Conservation (phyloP, 2,329 filamentous ascomycete genomes). For the Ciborinia camelliae region DNA sequence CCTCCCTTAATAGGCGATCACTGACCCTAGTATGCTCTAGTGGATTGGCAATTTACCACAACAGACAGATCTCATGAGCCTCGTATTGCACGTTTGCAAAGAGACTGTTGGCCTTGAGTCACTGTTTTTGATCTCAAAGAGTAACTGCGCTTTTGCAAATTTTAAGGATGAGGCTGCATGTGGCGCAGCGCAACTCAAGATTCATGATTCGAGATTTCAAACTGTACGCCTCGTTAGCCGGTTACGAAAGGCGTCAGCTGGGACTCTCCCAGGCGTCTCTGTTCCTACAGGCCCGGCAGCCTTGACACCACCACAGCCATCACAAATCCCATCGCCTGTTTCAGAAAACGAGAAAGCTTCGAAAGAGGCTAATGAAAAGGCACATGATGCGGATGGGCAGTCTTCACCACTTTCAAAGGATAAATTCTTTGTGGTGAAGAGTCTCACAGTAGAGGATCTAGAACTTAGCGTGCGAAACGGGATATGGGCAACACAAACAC, state of each 20-base stretch:
- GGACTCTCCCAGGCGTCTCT: conserved; percentile 33
- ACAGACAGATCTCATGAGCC: conserved; percentile 71
- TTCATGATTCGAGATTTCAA: conserved; percentile 89
- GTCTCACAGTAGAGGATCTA: conserved; percentile 83
- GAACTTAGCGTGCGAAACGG: conserved; percentile 84
- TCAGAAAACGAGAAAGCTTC: conserved; percentile 38
- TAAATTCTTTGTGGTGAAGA: conserved; percentile 90
- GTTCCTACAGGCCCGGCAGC: conserved; percentile 36
- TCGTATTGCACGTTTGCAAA: conserved; percentile 90
- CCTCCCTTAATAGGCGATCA: background rate
- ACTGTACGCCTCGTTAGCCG: conserved; percentile 83
- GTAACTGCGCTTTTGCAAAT: conserved; percentile 96
- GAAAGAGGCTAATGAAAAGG: conserved; percentile 20
- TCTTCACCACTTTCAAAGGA: conserved; percentile 48
- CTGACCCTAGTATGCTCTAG: conserved; percentile 7
- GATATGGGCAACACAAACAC: conserved; percentile 90
- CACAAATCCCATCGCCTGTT: conserved; percentile 29
- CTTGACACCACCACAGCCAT: conserved; percentile 28
- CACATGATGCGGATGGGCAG: conserved; percentile 15
- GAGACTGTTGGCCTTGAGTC: conserved; percentile 75
- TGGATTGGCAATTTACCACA: conserved; percentile 95
- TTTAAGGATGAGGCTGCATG: conserved; percentile 80
- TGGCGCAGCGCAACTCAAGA: conserved; percentile 70
- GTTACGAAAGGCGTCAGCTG: conserved; percentile 56
- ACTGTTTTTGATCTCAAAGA: conserved; percentile 91